Base-by-base conservation (phyloP, 176 grass and related monocot species). In the Pontederia paniculata region DNA sequence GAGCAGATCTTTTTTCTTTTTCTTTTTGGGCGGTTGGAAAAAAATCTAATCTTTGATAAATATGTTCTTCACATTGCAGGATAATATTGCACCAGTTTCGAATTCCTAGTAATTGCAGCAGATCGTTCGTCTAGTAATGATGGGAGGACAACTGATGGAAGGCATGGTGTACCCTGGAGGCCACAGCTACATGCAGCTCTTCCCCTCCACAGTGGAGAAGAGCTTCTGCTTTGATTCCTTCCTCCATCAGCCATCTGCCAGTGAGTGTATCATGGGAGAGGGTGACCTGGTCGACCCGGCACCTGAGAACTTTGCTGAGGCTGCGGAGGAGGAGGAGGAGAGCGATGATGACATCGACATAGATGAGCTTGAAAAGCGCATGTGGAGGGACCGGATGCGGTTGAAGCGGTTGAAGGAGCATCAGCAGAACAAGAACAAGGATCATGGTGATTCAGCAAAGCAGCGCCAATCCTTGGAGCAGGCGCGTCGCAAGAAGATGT, bases 401-500 rank as follows among this genome's bases (percentile, higher is more conserved):
- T 77, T 97, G 55, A 97, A 91, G 77, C 82, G 80, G 3, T 74
- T 97, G 42, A 88, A 89, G 60, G 93, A 97, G 28, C 73, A 66
- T 44, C 86, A 90, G 76, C 86, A 81, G 52, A 37, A 37, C 63
- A 80, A 71, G 25, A 70, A 75, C 75, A 97, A 88, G 69, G 86
- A 84, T 41, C 60, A 52, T 20, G 78, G 46, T 50, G 76, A 86
- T 15, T 45, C 55, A 1, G 21, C 73, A 42, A 88, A 82, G 84
- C 81, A 76, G 45, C 74, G 74, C 9, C 84, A 88, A 75, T 82
- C 81, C 16, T 81, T 81, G 54, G 91, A 96, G 74, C 91, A 96
- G 69, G 91, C 91, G 0, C 76, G 86, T 5, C 85, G 91, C 42
- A 96, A 96, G 74, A 96, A 96, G 82, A 96, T 96, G 91, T 96